phyloP scores from a whole-genome alignment of 371 early-diverging fungal genomes.

The Lichtheimia ornata region DNA sequence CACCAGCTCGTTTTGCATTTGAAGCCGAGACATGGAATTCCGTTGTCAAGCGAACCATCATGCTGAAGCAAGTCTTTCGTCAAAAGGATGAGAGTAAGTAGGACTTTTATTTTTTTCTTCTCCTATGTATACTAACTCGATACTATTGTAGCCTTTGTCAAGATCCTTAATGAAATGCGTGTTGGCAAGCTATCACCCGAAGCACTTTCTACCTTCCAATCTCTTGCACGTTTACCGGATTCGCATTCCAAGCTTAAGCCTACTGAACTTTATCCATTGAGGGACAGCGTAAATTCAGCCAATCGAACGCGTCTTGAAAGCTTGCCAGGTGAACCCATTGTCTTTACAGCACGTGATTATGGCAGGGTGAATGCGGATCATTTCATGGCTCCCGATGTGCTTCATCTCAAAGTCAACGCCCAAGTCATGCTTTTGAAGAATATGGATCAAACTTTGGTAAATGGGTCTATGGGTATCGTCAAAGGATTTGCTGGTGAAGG shows the following conservation, averaged over 20 bases:
- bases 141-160: slow-evolving; percentile 43
- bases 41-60: slow-evolving; percentile 48
- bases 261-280: slow-evolving; percentile 74
- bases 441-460: slow-evolving; percentile 68
- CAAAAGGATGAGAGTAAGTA: slow-evolving; percentile 52
- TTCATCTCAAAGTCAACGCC: slow-evolving; percentile 74
- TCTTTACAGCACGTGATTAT: slow-evolving; percentile 34
- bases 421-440: slow-evolving; percentile 93
- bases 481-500: slow-evolving; percentile 51
- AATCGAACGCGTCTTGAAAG: slow-evolving; percentile 58
- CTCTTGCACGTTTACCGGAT: slow-evolving; percentile 53
- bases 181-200: slow-evolving; percentile 56
- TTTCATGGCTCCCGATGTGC: slow-evolving; percentile 52
- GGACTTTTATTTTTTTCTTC: slow-evolving; percentile 17
- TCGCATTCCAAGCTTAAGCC: slow-evolving; percentile 65
- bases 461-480: slow-evolving; percentile 84
- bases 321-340: slow-evolving; percentile 45
- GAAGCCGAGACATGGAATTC: slow-evolving; percentile 71
- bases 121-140: slow-evolving; percentile 7
- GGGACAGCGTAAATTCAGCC: slow-evolving; percentile 71
- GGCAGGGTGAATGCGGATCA: slow-evolving; percentile 45
- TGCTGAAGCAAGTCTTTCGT: slow-evolving; percentile 57
- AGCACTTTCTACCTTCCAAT: slow-evolving; percentile 47
- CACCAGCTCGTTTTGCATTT: slow-evolving; percentile 64
- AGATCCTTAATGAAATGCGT: slow-evolving; percentile 70